Evolutionary conservation across 371 early-diverging fungal genomes (phyloP).

Genomic region (Amoeboaphelidium protococcarum): DNA sequence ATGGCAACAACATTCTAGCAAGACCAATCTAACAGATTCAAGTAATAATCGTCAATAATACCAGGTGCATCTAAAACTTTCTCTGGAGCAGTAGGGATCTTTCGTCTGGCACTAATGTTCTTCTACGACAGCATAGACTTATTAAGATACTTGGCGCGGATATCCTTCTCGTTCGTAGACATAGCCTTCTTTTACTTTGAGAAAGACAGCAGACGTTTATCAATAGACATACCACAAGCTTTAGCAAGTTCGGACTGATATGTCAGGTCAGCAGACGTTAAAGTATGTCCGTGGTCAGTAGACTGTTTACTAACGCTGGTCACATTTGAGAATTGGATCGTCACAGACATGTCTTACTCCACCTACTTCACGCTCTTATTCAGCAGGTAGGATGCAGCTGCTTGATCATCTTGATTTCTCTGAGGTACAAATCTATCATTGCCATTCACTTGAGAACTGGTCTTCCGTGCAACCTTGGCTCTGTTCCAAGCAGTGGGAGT

Average conservation of each 20-base stretch:
- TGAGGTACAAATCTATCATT: too few species aligned
- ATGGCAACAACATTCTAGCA: slow-evolving; percentile 50
- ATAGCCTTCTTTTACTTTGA: slow-evolving; percentile 29
- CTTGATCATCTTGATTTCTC: too few species aligned
- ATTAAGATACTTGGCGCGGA: slow-evolving; percentile 8
- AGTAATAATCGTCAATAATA: slow-evolving; percentile 83
- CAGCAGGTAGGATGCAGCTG: too few species aligned
- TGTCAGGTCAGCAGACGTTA: too few species aligned
- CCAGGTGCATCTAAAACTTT: slow-evolving; percentile 76
- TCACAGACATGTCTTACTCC: too few species aligned
- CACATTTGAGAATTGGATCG: too few species aligned
- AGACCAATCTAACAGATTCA: slow-evolving; percentile 92
- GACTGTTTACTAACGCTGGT: too few species aligned
- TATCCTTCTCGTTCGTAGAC: not conserved
- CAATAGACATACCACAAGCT: slow-evolving; percentile 38
- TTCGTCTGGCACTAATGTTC: slow-evolving; percentile 23
- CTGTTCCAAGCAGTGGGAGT: too few species aligned
- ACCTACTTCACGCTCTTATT: too few species aligned
- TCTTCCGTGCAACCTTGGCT: too few species aligned
- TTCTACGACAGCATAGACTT: not conserved
- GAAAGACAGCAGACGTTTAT: slow-evolving; percentile 44
- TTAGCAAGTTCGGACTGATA: slow-evolving; percentile 46
- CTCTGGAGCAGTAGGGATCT: slow-evolving; percentile 35
- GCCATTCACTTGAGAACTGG: too few species aligned
- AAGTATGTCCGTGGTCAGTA: too few species aligned